phyloP scores from a whole-genome alignment of 129 eudicot species.

The Artemisia argyi region DNA sequence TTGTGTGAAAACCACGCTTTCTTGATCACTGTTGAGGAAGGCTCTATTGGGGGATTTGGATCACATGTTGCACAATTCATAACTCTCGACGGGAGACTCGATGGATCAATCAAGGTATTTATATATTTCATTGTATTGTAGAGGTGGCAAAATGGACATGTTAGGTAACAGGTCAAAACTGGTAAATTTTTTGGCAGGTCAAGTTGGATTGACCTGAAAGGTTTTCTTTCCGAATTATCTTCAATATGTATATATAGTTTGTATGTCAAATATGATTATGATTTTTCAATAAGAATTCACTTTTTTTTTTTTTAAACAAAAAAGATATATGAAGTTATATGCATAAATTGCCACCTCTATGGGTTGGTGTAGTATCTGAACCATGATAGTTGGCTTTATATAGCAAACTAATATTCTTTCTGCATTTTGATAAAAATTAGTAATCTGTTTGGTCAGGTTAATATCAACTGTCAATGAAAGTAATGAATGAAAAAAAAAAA shows the following conservation, averaged over 20 bases:
- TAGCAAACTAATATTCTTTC: background rate
- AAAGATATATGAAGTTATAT: too few relatives aligned
- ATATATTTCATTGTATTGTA: background rate
- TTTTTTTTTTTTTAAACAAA: too few relatives aligned
- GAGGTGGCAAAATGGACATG: slow-evolving; percentile 13
- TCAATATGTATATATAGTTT: background rate
- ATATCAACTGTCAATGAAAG: too few relatives aligned
- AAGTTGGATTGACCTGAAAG: background rate
- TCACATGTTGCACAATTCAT: slow-evolving; percentile 92
- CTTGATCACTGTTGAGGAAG: slow-evolving; percentile 92
- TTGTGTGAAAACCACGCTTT: slow-evolving; percentile 75
- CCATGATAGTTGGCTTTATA: background rate
- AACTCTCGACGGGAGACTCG: slow-evolving; percentile 88
- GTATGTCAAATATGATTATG: background rate
- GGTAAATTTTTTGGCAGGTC: background rate
- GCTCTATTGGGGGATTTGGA: slow-evolving; percentile 91
- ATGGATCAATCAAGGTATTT: slow-evolving; percentile 75
- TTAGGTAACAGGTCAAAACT: slow-evolving; percentile 5
- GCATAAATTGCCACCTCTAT: background rate
- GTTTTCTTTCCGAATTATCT: background rate
- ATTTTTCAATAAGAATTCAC: background rate
- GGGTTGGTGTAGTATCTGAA: background rate
- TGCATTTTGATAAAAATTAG: background rate
- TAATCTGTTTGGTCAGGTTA: too few relatives aligned
- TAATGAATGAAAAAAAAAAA: too few relatives aligned